Base-by-base conservation (phyloP, 2,329 filamentous ascomycete species). In the Tolypocladium tundrense region DNA sequence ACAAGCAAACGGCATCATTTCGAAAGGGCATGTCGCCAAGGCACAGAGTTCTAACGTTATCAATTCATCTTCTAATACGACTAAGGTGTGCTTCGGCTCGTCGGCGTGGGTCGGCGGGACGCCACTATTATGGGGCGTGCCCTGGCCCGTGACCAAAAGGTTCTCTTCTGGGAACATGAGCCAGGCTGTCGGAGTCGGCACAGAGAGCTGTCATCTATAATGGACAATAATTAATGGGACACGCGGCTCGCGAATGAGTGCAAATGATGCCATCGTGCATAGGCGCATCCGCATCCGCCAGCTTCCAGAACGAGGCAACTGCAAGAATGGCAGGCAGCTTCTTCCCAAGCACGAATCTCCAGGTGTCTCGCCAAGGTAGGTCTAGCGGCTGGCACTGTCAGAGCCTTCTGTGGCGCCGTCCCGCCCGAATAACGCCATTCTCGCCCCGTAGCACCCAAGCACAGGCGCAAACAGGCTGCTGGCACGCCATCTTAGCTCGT, bases 361-460 rank as follows among this genome's bases (percentile, higher is more conserved):
- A 31, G 27, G 27, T 6, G 27, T 27, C 27, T 6, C 27, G 27
- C 27, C 27, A 6, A 31, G 27, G 27, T 31, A 5, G 27, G 27
- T 6, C 27, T 31, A 31, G 27, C 27, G 27, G 27, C 27, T n/a
- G 41, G 19, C 41, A 21, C 24, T 48, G 24, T 31, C 24, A 48
- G 27, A 48, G 16, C 45, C 45, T 48, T 48, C 16, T 48, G 24
- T 48, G 45, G 45, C 45, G 45, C 24, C 43, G 43, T 48, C 43
- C 43, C 21, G 24, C 43, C 45, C 48, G 27, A 67, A 73, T 73
- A 71, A 72, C 71, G 71, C 71, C 70, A 73, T 73, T 68, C 65
- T 67, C 60, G 66, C 69, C 67, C 66, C 67, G 69, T 67, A 73
- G 71, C 71, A 72, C 66, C 62, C 62, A 67, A 64, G 51, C 45